These are phyloP conservation scores for Lactifluus volemus DNA, from an alignment of 768 basidiomycete species.

Conservation along the genomic window DNA sequence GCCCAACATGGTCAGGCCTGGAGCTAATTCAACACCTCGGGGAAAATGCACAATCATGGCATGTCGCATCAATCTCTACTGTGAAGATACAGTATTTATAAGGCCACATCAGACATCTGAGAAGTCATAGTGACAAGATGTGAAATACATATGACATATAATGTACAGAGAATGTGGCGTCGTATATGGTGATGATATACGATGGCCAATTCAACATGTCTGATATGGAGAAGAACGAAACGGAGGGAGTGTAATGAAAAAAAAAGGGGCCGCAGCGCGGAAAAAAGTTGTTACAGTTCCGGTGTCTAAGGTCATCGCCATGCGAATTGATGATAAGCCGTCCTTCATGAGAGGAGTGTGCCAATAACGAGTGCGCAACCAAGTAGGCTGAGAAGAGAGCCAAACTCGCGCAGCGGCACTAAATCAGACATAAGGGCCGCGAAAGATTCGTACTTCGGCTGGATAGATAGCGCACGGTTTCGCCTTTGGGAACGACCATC, in stretches of 20 bases:
- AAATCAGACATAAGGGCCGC: slow-evolving; percentile 12
- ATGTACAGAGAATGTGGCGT: background rate
- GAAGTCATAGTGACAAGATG: too few species aligned
- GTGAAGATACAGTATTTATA: too few species aligned
- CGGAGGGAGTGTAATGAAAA: background rate
- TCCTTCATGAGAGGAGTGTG: slow-evolving; percentile 16
- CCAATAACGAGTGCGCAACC: slow-evolving; percentile 18
- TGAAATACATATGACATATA: slow-evolving; percentile 1
- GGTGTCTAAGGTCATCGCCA: background rate
- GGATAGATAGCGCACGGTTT: background rate
- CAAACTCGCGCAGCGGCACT: slow-evolving; percentile 15
- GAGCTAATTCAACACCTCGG: too few species aligned
- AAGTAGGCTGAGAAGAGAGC: slow-evolving; percentile 17
- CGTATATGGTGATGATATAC: background rate
- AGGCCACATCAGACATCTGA: too few species aligned
- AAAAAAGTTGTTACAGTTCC: background rate
- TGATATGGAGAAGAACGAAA: background rate
- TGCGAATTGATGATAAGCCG: background rate
- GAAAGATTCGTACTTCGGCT: slow-evolving; percentile 10
- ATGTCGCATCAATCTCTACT: too few species aligned
- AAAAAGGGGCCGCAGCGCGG: background rate
- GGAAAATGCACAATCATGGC: too few species aligned
- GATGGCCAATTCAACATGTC: background rate
- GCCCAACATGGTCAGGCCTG: background rate
- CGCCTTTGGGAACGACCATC: background rate